Evolutionary conservation across 1,139 yeast genomes (phyloP).

Genomic region (Keqinozyma sinolaborantium): DNA sequence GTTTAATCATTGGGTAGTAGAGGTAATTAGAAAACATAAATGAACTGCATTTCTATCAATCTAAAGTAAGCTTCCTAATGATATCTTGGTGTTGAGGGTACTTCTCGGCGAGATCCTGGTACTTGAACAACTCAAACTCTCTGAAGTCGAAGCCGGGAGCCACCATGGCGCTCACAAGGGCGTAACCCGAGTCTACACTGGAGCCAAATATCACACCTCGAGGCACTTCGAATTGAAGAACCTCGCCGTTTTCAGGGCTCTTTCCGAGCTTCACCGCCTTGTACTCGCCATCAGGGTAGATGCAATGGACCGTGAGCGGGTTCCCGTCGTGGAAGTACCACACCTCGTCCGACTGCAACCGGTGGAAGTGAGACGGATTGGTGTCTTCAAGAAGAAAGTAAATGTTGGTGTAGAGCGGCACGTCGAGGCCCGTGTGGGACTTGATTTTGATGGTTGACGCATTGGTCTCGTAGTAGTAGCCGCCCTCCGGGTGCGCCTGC

Average conservation of each 20-base stretch:
- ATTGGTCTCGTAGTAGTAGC: slow-evolving; percentile 12
- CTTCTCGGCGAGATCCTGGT: slow-evolving; percentile 9
- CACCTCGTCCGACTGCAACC: slow-evolving; percentile 15
- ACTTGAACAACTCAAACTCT: slow-evolving; percentile 14
- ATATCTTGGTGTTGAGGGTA: slow-evolving; percentile 16
- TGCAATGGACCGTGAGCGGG: slow-evolving; percentile 16
- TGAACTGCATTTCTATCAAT: slow-evolving; percentile 1
- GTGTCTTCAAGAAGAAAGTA: slow-evolving; percentile 13
- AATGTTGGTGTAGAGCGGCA: slow-evolving; percentile 16
- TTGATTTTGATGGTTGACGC: slow-evolving; percentile 9
- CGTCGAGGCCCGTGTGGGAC: slow-evolving; percentile 15
- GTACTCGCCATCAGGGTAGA: slow-evolving; percentile 13
- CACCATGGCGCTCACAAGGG: slow-evolving; percentile 17
- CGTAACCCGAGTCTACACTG: slow-evolving; percentile 12
- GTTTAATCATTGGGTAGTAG: too few relatives aligned
- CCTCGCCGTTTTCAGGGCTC: slow-evolving; percentile 12
- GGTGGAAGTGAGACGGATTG: slow-evolving; percentile 17
- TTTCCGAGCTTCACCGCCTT: slow-evolving; percentile 11
- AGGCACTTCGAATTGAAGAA: slow-evolving; percentile 15
- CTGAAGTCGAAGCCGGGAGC: slow-evolving; percentile 17
- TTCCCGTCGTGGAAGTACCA: slow-evolving; percentile 18
- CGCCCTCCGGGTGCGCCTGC: slow-evolving; percentile 17
- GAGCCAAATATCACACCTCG: slow-evolving; percentile 17
- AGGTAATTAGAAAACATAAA: too few relatives aligned
- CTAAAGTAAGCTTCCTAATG: slow-evolving; percentile 12